Conservation (phyloP, 2,329 filamentous ascomycete genomes). For the Didymella glomerata region DNA sequence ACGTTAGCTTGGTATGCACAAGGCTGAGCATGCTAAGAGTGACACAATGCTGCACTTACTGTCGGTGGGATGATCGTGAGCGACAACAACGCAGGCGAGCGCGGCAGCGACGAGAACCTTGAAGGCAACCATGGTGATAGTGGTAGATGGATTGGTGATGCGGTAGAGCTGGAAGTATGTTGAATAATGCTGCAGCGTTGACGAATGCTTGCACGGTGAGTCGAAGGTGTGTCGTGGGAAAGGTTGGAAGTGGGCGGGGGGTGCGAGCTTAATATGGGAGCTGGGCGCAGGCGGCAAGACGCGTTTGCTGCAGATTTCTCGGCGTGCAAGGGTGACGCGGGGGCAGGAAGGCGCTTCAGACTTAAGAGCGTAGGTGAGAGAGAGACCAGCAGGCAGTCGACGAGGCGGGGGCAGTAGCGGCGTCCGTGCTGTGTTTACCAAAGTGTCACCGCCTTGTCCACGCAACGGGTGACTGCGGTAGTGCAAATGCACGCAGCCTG, state of each 20-base stretch:
- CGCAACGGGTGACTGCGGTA: constrained; percentile 21
- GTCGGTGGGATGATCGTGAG: constrained; percentile 21
- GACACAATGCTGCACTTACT: constrained; percentile 20
- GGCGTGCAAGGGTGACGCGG: constrained; percentile 15
- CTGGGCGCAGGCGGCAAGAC: constrained; percentile 19
- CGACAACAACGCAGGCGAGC: constrained; percentile 32
- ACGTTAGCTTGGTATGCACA: constrained; percentile 23
- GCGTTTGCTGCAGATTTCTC: constrained; percentile 23
- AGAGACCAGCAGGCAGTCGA: constrained; percentile 14
- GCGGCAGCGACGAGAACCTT: constrained; percentile 36
- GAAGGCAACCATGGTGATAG: constrained; percentile 39
- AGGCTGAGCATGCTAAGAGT: background rate
- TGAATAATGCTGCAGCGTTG: constrained; percentile 34
- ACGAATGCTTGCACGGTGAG: constrained; percentile 24
- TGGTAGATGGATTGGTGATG: constrained; percentile 28
- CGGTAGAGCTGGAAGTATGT: constrained; percentile 31
- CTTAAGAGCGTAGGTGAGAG: constrained; percentile 27
- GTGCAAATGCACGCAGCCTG: constrained; percentile 30
- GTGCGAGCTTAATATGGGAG: constrained; percentile 26
- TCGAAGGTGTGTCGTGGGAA: constrained; percentile 26
- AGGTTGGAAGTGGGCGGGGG: constrained; percentile 14
- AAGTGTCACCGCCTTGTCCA: constrained; percentile 27
- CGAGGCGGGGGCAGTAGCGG: constrained; percentile 6
- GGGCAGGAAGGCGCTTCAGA: constrained; percentile 18
- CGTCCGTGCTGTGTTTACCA: constrained; percentile 19